Conservation (phyloP, 176 grass and related monocot genomes). For the Lolium perenne region DNA sequence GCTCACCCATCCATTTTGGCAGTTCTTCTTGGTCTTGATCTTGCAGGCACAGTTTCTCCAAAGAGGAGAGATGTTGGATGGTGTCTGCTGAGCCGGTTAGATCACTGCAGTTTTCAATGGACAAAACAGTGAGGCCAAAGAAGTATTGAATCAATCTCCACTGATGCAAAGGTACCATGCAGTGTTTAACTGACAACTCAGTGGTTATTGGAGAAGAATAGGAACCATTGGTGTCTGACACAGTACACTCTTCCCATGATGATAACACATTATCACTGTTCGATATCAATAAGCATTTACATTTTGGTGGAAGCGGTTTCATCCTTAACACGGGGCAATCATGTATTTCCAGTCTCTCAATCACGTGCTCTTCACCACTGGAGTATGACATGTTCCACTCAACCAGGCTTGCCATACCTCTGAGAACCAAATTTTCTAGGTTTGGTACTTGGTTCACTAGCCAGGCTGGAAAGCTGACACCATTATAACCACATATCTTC, state of each 20-base stretch:
- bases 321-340: conserved; percentile 13
- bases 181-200: neutral
- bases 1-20: neutral
- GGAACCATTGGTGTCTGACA: neutral
- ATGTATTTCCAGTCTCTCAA: neutral
- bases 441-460: neutral
- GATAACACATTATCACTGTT: no score
- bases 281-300: no score
- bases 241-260: neutral
- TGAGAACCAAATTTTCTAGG: neutral
- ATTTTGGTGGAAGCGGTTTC: neutral
- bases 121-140: neutral
- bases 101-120: neutral
- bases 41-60: neutral
- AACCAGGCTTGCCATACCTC: neutral
- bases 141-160: conserved; percentile 36
- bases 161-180: neutral
- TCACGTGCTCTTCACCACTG: no score
- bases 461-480: conserved; percentile 21
- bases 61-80: neutral
- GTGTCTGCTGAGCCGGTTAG: neutral
- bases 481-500: neutral
- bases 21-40: neutral
- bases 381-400: conserved; percentile 2
- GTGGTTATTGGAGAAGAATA: neutral